phyloP scores from a whole-genome alignment of 108 stramenopile species.

The Skeletonema marinoi region DNA sequence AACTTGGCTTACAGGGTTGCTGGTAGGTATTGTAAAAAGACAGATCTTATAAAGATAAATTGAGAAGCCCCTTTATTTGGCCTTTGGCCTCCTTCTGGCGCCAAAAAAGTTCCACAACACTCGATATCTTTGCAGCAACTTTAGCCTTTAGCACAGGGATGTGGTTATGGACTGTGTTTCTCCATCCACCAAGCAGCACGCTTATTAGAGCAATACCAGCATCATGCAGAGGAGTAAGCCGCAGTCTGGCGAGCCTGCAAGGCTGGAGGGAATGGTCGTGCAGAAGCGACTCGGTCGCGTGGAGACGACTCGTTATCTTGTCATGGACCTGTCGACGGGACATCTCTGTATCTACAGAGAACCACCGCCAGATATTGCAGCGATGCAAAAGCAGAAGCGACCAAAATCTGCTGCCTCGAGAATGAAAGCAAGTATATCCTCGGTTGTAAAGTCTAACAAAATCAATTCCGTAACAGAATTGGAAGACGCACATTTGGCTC shows the following conservation, averaged over 20 bases:
- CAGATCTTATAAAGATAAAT: no score
- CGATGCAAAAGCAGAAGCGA: background rate
- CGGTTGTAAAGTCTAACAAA: background rate
- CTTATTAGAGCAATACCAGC: background rate
- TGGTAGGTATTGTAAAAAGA: no score
- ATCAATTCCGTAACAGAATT: background rate
- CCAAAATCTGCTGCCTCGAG: background rate
- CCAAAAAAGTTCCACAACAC: no score
- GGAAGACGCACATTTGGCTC: background rate
- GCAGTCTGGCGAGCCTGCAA: background rate
- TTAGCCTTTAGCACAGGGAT: no score
- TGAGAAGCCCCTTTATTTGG: no score
- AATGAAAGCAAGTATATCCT: background rate
- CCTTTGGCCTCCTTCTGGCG: no score
- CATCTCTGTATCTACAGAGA: constrained; percentile 25
- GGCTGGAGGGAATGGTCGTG: constrained; percentile 32
- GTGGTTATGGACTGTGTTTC: no score
- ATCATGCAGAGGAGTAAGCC: background rate
- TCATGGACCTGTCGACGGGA: constrained; percentile 19
- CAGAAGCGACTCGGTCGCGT: constrained; percentile 23
- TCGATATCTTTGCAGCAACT: no score
- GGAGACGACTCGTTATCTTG: constrained; percentile 35
- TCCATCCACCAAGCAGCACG: no score
- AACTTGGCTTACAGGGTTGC: no score
- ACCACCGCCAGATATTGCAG: constrained; percentile 16